phyloP scores from a whole-genome alignment of 2,329 filamentous ascomycete genomes.

The Ascochyta clinopodiicola region DNA sequence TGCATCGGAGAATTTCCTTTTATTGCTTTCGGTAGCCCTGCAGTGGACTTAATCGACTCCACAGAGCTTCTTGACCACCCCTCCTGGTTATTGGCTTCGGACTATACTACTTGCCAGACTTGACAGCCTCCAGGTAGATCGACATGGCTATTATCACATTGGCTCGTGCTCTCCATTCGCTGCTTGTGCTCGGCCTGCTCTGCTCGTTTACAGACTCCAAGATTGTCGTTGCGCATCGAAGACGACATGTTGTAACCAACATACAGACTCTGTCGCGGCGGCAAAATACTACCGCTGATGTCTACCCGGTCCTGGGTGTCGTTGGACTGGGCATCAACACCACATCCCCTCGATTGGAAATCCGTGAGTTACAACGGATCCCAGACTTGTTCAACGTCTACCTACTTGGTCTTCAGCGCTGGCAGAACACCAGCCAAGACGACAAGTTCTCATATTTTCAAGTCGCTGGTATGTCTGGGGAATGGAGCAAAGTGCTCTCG shows the following conservation, averaged over 20 bases:
- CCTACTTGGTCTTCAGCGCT: conserved; percentile 72
- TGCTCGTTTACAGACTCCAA: conserved; percentile 1
- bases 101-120: background rate
- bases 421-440: conserved; percentile 70
- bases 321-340: conserved; percentile 26
- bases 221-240: conserved; percentile 5
- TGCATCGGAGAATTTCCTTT: conserved; percentile 10
- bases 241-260: background rate
- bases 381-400: conserved; percentile 75
- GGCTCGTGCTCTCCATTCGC: background rate
- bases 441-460: conserved; percentile 76
- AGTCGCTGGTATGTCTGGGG: conserved; percentile 67
- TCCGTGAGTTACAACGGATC: conserved; percentile 68
- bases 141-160: background rate
- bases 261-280: conserved; percentile 1
- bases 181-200: conserved; percentile 6
- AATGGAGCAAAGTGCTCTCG: background rate
- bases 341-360: conserved; percentile 64
- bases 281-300: background rate
- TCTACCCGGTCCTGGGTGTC: conserved; percentile 32
- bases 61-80: conserved; percentile 5
- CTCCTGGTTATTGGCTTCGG: background rate
- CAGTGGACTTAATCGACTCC: background rate
- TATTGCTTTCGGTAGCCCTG: background rate
- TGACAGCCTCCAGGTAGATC: background rate